A percentile compares a stretch with the other conserved stretches of the same genome.
Evolutionary conservation across 345 rosid species (phyloP).

Genomic region (Heritiera littoralis): DNA sequence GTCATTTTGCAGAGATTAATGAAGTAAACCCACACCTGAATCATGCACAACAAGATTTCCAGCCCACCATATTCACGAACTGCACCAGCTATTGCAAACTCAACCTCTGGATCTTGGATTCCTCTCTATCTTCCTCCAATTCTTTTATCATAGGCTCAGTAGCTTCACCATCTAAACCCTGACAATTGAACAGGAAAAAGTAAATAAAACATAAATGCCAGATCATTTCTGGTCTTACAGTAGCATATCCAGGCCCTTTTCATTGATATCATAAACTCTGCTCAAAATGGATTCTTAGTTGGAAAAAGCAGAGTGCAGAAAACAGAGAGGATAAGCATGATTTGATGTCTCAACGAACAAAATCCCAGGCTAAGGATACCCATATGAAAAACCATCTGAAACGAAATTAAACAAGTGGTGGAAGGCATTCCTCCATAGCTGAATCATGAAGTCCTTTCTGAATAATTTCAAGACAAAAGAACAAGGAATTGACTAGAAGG

Average conservation of each 20-base stretch:
- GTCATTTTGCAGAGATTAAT: background rate
- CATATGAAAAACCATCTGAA: background rate
- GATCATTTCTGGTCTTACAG: background rate
- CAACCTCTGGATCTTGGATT: conserved; percentile 98
- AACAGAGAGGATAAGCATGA: conserved; percentile 9
- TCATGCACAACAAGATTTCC: conserved; percentile 84
- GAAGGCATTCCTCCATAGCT: background rate
- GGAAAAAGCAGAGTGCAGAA: background rate
- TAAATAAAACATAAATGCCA: background rate
- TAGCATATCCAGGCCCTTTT: background rate
- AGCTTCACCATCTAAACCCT: conserved; percentile 99
- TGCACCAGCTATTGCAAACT: conserved; percentile 98
- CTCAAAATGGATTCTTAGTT: background rate
- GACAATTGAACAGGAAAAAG: conserved; percentile 22
- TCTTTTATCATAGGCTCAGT: conserved; percentile 99
- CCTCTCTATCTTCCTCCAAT: conserved; percentile 98
- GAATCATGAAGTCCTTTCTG: background rate
- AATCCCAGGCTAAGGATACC: background rate
- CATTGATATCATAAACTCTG: background rate
- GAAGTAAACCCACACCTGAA: conserved; percentile 56
- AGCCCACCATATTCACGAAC: conserved; percentile 92
- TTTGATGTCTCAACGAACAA: background rate
- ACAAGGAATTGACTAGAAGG: background rate
- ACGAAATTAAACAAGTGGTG: background rate
- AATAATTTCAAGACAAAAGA: background rate